Conservation (phyloP, 306 rosid genomes). For the Vicia sativa region DNA sequence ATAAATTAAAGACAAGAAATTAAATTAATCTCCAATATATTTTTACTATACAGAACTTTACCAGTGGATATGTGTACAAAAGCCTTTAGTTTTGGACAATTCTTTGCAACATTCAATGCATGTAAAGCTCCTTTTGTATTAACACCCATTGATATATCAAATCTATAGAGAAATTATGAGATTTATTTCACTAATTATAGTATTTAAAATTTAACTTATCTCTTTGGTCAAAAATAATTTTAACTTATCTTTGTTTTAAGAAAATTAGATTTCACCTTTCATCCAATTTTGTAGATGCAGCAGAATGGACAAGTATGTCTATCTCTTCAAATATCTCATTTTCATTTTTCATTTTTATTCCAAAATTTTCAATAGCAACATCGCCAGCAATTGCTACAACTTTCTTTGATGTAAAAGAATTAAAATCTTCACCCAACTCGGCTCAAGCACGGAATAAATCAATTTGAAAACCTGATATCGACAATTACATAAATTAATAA, state of each 20-base stretch:
- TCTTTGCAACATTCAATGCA: slow-evolving; percentile 42
- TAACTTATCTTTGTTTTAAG: background rate
- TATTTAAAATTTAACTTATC: too few relatives aligned
- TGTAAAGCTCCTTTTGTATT: slow-evolving; percentile 48
- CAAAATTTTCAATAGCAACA: slow-evolving; percentile 33
- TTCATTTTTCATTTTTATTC: slow-evolving; percentile 25
- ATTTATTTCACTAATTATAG: background rate
- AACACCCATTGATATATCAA: slow-evolving; percentile 39
- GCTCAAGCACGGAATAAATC: slow-evolving; percentile 56
- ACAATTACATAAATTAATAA: background rate
- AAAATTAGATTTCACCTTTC: slow-evolving; percentile 38
- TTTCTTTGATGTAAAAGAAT: too few relatives aligned
- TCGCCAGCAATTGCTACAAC: slow-evolving; percentile 42
- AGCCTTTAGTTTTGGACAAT: slow-evolving; percentile 31
- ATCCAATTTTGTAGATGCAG: slow-evolving; percentile 50
- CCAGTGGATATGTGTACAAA: slow-evolving; percentile 55
- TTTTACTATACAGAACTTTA: background rate
- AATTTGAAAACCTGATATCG: slow-evolving; percentile 40
- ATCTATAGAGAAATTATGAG: slow-evolving; percentile 24
- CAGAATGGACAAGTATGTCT: slow-evolving; percentile 39
- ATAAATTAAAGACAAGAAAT: background rate
- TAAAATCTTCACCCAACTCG: too few relatives aligned
- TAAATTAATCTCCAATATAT: background rate
- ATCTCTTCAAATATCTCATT: too few relatives aligned
- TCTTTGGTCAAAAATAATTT: too few relatives aligned